A percentile compares a stretch with the other conserved stretches of the same genome.
These are phyloP conservation scores for Trichoderma koningii DNA, from an alignment of 2,329 filamentous ascomycete genomes.

Conservation along the genomic window DNA sequence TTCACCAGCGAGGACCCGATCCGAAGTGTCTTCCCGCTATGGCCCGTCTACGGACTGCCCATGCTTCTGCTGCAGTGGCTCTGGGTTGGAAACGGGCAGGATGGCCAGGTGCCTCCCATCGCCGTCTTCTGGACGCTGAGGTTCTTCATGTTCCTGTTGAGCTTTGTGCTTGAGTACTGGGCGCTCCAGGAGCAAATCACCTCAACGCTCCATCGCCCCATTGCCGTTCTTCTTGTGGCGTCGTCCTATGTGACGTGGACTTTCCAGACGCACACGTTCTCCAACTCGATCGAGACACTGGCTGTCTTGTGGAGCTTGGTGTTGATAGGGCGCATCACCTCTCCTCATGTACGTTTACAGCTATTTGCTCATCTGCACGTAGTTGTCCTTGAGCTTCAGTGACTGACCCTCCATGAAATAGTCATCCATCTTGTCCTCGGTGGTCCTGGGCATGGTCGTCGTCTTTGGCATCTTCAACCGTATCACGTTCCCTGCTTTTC, in stretches of 20 bases:
- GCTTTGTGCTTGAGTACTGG: constrained; percentile 98
- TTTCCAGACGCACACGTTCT: constrained; percentile 97
- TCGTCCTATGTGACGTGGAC: constrained; percentile 99
- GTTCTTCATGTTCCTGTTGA: constrained; percentile 88
- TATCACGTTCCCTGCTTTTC: constrained; percentile 93
- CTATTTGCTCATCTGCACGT: neutral
- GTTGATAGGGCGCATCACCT: constrained; percentile 81
- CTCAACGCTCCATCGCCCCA: constrained; percentile 68
- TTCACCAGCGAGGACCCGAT: constrained; percentile 87
- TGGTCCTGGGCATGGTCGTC: constrained; percentile 75
- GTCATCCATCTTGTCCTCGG: constrained; percentile 74
- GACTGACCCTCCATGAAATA: constrained; percentile 59
- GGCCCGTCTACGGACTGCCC: constrained; percentile 90
- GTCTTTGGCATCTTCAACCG: constrained; percentile 93
- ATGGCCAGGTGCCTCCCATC: constrained; percentile 76
- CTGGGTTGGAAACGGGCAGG: constrained; percentile 79
- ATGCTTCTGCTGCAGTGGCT: constrained; percentile 93
- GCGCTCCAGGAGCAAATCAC: constrained; percentile 88
- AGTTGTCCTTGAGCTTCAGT: constrained; percentile 12
- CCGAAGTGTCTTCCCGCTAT: constrained; percentile 94
- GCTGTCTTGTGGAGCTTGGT: constrained; percentile 92
- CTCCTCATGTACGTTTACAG: constrained; percentile 64
- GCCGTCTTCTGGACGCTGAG: constrained; percentile 88
- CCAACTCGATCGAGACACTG: constrained; percentile 93
- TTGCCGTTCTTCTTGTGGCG: constrained; percentile 80